A percentile compares a stretch with the other conserved stretches of the same genome.
Conservation (phyloP, 805 yeast species). For the Saccharomycopsis synnaedendra region DNA sequence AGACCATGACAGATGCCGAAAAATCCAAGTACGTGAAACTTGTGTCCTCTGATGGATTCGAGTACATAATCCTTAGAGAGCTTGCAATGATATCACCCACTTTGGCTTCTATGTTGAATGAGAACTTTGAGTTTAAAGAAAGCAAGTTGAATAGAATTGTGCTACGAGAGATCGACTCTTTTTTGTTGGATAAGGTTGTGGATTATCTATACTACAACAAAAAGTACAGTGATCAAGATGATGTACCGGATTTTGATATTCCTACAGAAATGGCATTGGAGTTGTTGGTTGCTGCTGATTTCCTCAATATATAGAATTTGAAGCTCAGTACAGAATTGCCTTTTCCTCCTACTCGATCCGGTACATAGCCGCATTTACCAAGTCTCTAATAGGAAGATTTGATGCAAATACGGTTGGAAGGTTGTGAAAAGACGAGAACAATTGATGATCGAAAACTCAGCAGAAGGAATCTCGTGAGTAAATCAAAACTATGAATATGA, state of each 20-base stretch:
- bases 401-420: too few species aligned
- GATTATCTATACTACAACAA: constrained; percentile 74
- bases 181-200: constrained; percentile 63
- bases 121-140: constrained; percentile 15
- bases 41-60: constrained; percentile 16
- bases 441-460: too few species aligned
- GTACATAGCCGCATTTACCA: too few species aligned
- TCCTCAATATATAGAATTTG: constrained; percentile 43
- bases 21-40: constrained; percentile 15
- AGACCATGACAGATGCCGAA: too few species aligned
- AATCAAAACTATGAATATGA: too few species aligned
- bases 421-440: too few species aligned
- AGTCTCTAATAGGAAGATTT: too few species aligned
- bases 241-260: constrained; percentile 76
- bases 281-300: constrained; percentile 86
- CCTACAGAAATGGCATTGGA: constrained; percentile 94
- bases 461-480: too few species aligned
- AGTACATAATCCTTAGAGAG: constrained; percentile 13
- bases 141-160: constrained; percentile 12
- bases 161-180: constrained; percentile 46
- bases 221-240: constrained; percentile 44
- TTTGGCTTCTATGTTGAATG: constrained; percentile 15
- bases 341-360: neutral
- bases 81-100: constrained; percentile 16
- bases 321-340: neutral